These are phyloP conservation scores for Rosa multiflora DNA, from an alignment of 306 rosid species.

Conservation along the genomic window DNA sequence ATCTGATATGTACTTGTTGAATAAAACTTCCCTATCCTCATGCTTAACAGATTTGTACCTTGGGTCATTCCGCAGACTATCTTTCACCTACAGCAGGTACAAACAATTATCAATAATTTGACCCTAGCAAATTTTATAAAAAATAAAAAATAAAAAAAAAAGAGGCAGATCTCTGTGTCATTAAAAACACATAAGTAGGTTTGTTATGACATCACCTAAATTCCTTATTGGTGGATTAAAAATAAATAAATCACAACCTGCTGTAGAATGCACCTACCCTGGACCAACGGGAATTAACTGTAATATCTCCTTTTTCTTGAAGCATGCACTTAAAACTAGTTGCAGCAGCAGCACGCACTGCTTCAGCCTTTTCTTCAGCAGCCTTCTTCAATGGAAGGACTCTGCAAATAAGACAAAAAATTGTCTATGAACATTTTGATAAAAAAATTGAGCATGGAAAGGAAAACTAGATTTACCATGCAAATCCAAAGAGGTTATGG, in stretches of 20 bases:
- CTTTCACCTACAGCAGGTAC: conserved; percentile 66
- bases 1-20: conserved; percentile 75
- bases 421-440: conserved; percentile 30
- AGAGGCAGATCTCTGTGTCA: neutral
- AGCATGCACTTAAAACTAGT: conserved; percentile 79
- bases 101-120: conserved; percentile 13
- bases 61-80: conserved; percentile 73
- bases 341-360: conserved; percentile 60
- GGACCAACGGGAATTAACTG: conserved; percentile 88
- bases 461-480: conserved; percentile 47
- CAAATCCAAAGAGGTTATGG: conserved; percentile 45
- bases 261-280: conserved; percentile 57
- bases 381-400: conserved; percentile 86
- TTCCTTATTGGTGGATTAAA: neutral
- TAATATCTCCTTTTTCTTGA: conserved; percentile 69
- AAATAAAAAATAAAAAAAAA: neutral
- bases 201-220: neutral
- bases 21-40: conserved; percentile 81
- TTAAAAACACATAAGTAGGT: neutral
- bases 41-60: conserved; percentile 81
- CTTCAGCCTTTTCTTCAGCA: conserved; percentile 83
- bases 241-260: conserved; percentile 16
- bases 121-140: neutral
- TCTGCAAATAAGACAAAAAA: conserved; percentile 49
- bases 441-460: conserved; percentile 18